Conservation (phyloP, 2,329 filamentous ascomycete genomes). For the Clarireedia monteithiana region DNA sequence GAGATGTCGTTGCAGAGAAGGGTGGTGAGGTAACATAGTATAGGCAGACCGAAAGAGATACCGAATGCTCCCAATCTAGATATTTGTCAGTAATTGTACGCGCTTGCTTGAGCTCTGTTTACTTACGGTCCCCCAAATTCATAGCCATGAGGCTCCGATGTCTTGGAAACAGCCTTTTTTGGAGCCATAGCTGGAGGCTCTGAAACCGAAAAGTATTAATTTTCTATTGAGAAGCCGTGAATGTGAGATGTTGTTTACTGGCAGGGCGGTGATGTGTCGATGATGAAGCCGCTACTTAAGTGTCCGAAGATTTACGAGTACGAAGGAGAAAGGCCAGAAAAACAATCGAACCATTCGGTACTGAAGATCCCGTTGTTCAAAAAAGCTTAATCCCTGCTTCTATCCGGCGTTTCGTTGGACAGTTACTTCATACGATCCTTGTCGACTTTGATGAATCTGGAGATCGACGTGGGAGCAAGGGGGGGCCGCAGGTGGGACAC, state of each 20-base stretch:
- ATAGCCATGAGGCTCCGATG: conserved; percentile 26
- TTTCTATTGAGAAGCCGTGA: background rate
- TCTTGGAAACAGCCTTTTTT: conserved; percentile 19
- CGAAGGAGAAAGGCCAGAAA: no score
- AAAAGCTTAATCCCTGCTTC: no score
- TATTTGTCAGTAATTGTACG: background rate
- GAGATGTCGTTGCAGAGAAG: conserved; percentile 90
- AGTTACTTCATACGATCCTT: no score
- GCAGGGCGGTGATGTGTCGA: no score
- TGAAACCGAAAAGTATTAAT: background rate
- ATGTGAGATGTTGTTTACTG: no score
- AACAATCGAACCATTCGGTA: no score
- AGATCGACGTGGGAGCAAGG: no score
- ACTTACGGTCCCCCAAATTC: conserved; percentile 31
- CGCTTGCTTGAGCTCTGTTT: background rate
- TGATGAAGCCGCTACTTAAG: background rate
- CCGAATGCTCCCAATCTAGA: conserved; percentile 64
- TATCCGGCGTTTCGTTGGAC: no score
- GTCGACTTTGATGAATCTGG: no score
- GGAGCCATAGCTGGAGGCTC: conserved; percentile 17
- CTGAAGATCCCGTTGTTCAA: no score
- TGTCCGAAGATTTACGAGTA: no score
- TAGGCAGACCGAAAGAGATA: conserved; percentile 73
- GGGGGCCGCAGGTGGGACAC: no score
- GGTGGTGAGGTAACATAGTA: conserved; percentile 69